phyloP scores from a whole-genome alignment of 129 eudicot genomes.

The Oenanthe sinensis region DNA sequence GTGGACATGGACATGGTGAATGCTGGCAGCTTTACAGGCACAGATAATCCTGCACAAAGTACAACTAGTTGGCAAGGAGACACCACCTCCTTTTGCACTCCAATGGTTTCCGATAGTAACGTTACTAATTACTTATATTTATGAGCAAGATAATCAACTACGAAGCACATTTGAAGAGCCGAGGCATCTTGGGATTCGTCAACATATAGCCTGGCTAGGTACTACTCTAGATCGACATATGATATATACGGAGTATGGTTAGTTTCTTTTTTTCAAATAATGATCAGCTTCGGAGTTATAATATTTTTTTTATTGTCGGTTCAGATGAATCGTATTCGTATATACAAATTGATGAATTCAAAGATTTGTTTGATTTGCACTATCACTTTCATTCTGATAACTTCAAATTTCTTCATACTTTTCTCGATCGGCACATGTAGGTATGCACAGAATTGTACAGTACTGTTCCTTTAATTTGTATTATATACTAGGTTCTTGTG shows the following conservation, averaged over 20 bases:
- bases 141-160: constrained; percentile 21
- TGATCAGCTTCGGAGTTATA: background rate
- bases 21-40: constrained; percentile 28
- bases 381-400: constrained; percentile 39
- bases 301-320: background rate
- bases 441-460: constrained; percentile 18
- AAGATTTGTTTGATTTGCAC: constrained; percentile 28
- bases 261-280: background rate
- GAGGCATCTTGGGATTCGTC: constrained; percentile 24
- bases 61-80: constrained; percentile 44
- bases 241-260: constrained; percentile 20
- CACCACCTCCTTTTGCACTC: constrained; percentile 29
- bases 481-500: constrained; percentile 20
- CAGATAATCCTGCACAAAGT: constrained; percentile 35
- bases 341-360: constrained; percentile 1
- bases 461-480: constrained; percentile 17
- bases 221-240: constrained; percentile 5
- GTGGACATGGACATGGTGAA: constrained; percentile 17
- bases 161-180: constrained; percentile 28
- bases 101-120: constrained; percentile 16
- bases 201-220: constrained; percentile 9
- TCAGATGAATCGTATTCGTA: background rate
- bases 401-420: constrained; percentile 24
- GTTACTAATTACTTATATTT: background rate
- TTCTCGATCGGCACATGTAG: constrained; percentile 3